Evolutionary conservation across 148 eudicot species (phyloP).

Genomic region (Persicaria tinctoria): DNA sequence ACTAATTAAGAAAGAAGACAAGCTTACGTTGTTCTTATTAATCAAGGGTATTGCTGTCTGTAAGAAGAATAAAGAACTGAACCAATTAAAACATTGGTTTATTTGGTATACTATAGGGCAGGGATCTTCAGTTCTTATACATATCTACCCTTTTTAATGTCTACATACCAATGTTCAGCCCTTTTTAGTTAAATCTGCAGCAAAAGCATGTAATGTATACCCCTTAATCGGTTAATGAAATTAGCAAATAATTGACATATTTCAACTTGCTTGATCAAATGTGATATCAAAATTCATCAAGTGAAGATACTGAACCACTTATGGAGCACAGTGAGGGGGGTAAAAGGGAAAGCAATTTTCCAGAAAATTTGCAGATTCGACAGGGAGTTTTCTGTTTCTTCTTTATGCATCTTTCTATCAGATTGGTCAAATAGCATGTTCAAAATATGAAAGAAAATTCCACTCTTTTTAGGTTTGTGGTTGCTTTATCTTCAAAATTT

Average conservation of each 20-base stretch:
- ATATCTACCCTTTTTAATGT: background rate
- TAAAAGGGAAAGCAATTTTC: background rate
- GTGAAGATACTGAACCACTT: background rate
- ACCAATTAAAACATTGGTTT: background rate
- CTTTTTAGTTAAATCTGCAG: background rate
- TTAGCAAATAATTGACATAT: background rate
- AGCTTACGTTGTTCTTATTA: background rate
- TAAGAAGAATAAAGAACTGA: constrained; percentile 1
- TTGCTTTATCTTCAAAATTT: background rate
- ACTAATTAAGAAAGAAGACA: background rate
- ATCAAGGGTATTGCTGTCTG: background rate
- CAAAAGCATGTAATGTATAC: background rate
- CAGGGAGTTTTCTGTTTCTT: background rate
- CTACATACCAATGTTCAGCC: background rate
- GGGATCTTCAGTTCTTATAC: background rate
- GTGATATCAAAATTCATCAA: background rate
- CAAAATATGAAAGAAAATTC: background rate
- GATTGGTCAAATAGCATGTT: background rate
- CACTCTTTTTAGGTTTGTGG: background rate
- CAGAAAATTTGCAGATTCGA: background rate
- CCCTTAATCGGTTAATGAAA: background rate
- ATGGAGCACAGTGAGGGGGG: background rate
- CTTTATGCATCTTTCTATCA: background rate
- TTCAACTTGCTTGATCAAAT: background rate
- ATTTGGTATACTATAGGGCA: background rate